Evolutionary conservation across 2,329 filamentous ascomycete genomes (phyloP), one percentile per base, ranked within the genome.

Genomic region (Fusarium compactum): DNA sequence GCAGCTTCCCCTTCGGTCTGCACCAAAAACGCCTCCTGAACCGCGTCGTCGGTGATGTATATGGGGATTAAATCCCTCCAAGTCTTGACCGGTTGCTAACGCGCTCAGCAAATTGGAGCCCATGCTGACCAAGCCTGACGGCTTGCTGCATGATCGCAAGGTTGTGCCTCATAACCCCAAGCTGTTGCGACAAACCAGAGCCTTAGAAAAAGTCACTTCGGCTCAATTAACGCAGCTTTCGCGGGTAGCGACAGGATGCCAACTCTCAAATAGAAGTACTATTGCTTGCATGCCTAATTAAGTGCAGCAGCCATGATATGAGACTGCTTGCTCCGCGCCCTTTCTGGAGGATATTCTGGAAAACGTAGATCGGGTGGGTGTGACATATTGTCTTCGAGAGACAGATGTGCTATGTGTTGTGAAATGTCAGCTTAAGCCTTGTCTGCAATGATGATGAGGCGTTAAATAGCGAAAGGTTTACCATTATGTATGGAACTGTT

Each of bases 71-170:
- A 60, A 65, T 58, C 52, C 60, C 60, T 66, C 59, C 45, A 66
- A 24, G 40, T 71, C 60, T 69, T 71, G 67, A 72, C 70, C 70
- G 70, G 70, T 66, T 73, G 54, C 46, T 41, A 60, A 65, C 57
- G 32, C 9, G 48, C 47, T 52, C 46, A 45, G 55, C 70, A 71
- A 72, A 73, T 72, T 40, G 53, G 38, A 65, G 53, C 29, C 41
- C 25, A 43, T 46, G 54, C 56, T 72, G 67, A 48, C 67, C 63
- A 72, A 58, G 51, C 46, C 59, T 54, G 22, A 48, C 63, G 70
- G 67, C 30, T 57, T 59, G 63, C 63, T 71, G 70, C 70, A 72
- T 73, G 59, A 72, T 73, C 65, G 66, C 62, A 67, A 72, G 69
- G 62, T 65, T 58, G 58, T 67, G 52, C 55, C 46, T 67, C 51